phyloP scores from a whole-genome alignment of 169 alveolate genomes.

The Plasmodium berghei region DNA sequence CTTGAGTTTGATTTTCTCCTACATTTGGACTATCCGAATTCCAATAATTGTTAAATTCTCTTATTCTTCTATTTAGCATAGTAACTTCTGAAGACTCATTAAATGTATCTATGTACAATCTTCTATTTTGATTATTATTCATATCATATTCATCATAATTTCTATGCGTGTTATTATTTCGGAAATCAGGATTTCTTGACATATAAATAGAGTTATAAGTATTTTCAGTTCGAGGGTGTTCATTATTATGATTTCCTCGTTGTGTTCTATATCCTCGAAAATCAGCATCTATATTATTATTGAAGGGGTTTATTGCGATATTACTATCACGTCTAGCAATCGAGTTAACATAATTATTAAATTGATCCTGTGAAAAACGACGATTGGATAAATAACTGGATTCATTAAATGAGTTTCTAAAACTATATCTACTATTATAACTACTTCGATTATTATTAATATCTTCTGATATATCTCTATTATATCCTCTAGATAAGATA shows the following conservation, averaged over 20 bases:
- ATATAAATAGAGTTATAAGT: not conserved
- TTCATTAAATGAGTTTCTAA: conserved; percentile 7
- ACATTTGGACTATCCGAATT: conserved; percentile 9
- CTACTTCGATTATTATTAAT: conserved; percentile 3
- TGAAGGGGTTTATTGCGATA: not conserved
- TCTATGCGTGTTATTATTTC: not conserved
- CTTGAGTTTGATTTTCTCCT: not conserved
- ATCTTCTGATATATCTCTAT: conserved; percentile 20
- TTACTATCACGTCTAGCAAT: not conserved
- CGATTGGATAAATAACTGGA: not conserved
- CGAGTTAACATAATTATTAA: not conserved
- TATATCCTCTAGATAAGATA: conserved; percentile 17
- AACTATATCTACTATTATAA: not conserved
- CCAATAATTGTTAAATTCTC: conserved; percentile 66
- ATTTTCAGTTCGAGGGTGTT: not conserved
- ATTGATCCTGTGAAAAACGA: not conserved
- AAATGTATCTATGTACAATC: conserved; percentile 21
- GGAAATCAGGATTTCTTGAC: not conserved
- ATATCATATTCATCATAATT: conserved; percentile 4
- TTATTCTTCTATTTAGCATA: conserved; percentile 59
- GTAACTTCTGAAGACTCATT: conserved; percentile 70
- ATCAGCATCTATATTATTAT: not conserved
- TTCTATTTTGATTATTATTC: not conserved
- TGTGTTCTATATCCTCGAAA: not conserved
- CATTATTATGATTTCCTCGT: not conserved